Conservation (phyloP, 805 yeast species). For the Spathaspora gorwiae region DNA sequence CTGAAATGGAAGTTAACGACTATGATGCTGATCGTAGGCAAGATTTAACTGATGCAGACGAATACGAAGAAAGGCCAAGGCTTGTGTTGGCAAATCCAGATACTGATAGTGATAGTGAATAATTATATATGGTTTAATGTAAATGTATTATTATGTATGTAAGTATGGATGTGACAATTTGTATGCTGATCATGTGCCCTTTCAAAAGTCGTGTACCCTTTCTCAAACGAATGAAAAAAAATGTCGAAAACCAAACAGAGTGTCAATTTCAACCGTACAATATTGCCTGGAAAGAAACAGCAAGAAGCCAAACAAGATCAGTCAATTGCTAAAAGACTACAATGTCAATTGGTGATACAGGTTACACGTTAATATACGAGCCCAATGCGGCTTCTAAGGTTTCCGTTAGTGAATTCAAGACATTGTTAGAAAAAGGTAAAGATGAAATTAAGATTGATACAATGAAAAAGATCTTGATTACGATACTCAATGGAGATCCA, state of each 20-base stretch:
- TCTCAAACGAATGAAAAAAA: neutral
- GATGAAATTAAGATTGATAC: constrained; percentile 85
- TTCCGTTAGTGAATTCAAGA: constrained; percentile 68
- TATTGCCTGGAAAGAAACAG: constrained; percentile 17
- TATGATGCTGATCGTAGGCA: neutral
- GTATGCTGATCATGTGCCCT: too few species aligned
- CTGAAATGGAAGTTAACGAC: constrained; percentile 9
- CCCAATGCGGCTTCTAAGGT: constrained; percentile 61
- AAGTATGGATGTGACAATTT: too few species aligned
- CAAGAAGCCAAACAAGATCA: neutral
- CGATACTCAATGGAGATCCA: constrained; percentile 89
- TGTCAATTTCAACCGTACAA: constrained; percentile 1
- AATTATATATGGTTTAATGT: neutral
- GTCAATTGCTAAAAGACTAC: neutral
- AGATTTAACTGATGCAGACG: constrained; percentile 11
- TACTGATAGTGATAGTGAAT: constrained; percentile 35
- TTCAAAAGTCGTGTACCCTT: constrained; percentile 1
- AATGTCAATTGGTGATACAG: constrained; percentile 25
- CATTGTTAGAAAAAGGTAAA: constrained; percentile 77
- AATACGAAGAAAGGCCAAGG: constrained; percentile 36
- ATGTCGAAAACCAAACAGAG: too few species aligned
- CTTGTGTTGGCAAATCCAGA: constrained; percentile 60
- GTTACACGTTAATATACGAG: constrained; percentile 79
- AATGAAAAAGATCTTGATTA: constrained; percentile 80
- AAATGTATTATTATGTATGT: too few species aligned